Percentiles rank a stretch among this genome's conserved stretches.
These are phyloP conservation scores for Stachybotrys chlorohalonatus DNA, from an alignment of 2,329 filamentous ascomycete genomes.

Conservation along the genomic window DNA sequence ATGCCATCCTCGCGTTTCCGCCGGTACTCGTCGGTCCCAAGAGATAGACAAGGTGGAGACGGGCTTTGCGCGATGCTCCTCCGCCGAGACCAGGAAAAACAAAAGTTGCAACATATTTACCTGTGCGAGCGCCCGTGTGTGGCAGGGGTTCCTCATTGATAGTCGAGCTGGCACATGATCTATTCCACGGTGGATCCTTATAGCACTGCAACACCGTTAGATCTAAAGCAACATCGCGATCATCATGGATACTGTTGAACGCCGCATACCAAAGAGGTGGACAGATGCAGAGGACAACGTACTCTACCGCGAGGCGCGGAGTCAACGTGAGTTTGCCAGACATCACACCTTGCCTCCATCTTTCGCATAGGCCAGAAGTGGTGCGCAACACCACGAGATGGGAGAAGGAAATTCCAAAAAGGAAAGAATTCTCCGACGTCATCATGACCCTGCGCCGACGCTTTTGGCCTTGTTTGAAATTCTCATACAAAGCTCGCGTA, in stretches of 20 bases:
- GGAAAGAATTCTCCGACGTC: no score
- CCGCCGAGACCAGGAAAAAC: no score
- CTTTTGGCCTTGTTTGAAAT: no score
- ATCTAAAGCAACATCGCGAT: not conserved
- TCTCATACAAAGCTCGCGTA: not conserved
- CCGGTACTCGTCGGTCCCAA: not conserved
- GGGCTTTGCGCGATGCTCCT: no score
- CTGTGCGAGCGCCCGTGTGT: not conserved
- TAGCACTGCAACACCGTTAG: not conserved
- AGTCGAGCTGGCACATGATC: not conserved
- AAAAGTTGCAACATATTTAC: not conserved
- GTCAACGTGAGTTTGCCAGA: slow-evolving; percentile 1
- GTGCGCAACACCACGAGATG: no score
- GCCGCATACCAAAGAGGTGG: slow-evolving; percentile 3
- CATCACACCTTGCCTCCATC: not conserved
- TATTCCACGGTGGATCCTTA: not conserved
- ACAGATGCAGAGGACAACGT: slow-evolving; percentile 3
- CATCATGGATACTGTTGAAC: slow-evolving; percentile 1
- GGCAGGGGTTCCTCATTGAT: not conserved
- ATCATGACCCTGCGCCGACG: no score
- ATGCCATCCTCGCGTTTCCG: not conserved
- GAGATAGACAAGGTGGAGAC: not conserved
- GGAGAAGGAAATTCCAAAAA: no score
- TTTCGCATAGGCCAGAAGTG: no score
- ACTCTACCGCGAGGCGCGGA: slow-evolving; percentile 3